These are phyloP conservation scores for Agrocybe praecox DNA, from an alignment of 768 basidiomycete species.

Conservation along the genomic window DNA sequence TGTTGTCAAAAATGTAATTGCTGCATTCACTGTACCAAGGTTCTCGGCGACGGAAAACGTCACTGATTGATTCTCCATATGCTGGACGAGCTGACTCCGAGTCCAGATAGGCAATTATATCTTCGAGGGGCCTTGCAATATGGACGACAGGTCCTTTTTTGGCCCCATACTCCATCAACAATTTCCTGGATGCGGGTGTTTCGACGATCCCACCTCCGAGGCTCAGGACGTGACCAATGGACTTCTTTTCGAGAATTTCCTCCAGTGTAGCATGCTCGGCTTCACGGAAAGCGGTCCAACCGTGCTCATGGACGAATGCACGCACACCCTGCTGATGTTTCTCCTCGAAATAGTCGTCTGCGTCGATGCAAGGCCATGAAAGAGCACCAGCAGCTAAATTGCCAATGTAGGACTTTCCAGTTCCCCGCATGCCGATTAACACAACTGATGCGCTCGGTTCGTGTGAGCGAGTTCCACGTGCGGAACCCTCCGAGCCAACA, in stretches of 20 bases:
- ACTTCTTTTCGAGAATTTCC: slow-evolving; percentile 62
- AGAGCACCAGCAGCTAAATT: slow-evolving; percentile 73
- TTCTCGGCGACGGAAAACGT: slow-evolving; percentile 80
- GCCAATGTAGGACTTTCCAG: slow-evolving; percentile 92
- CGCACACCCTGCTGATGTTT: slow-evolving; percentile 64
- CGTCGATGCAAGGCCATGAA: slow-evolving; percentile 76
- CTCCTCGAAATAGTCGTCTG: slow-evolving; percentile 76
- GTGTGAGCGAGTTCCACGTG: slow-evolving; percentile 36
- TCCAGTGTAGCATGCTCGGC: slow-evolving; percentile 74
- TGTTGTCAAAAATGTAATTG: slow-evolving; percentile 83
- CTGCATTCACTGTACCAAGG: slow-evolving; percentile 88
- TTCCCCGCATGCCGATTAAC: slow-evolving; percentile 95
- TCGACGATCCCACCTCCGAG: slow-evolving; percentile 97
- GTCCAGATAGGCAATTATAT: slow-evolving; percentile 80
- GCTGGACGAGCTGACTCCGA: slow-evolving; percentile 81
- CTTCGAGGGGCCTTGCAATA: slow-evolving; percentile 76
- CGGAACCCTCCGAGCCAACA: slow-evolving; percentile 39
- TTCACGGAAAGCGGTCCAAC: slow-evolving; percentile 89
- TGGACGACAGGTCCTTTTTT: slow-evolving; percentile 79
- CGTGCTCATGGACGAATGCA: slow-evolving; percentile 77
- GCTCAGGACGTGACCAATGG: slow-evolving; percentile 74
- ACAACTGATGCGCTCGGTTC: slow-evolving; percentile 61
- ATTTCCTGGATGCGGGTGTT: slow-evolving; percentile 69
- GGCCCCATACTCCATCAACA: slow-evolving; percentile 67
- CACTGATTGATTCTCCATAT: slow-evolving; percentile 84